Percentiles rank a stretch among this genome's conserved stretches.
Conservation (phyloP, 2,329 filamentous ascomycete species). For the Xylaria sp. region DNA sequence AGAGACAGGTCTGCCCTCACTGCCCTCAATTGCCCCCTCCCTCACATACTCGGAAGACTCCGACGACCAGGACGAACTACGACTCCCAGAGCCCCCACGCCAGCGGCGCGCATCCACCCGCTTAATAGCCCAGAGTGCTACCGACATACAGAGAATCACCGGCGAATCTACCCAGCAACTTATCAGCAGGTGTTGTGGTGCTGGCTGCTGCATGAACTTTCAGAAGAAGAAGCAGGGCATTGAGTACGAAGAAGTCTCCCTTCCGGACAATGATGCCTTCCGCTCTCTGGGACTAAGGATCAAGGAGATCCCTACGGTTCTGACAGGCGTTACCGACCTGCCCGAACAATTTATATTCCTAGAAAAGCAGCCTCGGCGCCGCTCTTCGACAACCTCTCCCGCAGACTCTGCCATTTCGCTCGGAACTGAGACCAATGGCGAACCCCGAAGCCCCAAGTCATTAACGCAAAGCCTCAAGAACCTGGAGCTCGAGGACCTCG, state of each 20-base stretch:
- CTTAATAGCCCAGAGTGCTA: slow-evolving; percentile 71
- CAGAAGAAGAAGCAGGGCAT: slow-evolving; percentile 58
- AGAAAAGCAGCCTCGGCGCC: slow-evolving; percentile 62
- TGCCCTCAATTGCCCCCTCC: slow-evolving; percentile 67
- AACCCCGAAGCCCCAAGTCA: slow-evolving; percentile 48
- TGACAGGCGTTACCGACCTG: slow-evolving; percentile 77
- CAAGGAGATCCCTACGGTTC: slow-evolving; percentile 75
- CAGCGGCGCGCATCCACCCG: slow-evolving; percentile 75
- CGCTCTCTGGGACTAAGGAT: slow-evolving; percentile 81
- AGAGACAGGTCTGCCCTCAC: slow-evolving; percentile 59
- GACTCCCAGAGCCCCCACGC: slow-evolving; percentile 58
- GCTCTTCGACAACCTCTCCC: slow-evolving; percentile 55
- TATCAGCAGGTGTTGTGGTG: slow-evolving; percentile 72
- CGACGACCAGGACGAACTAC: slow-evolving; percentile 66
- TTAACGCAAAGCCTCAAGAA: slow-evolving; percentile 43
- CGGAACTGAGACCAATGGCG: slow-evolving; percentile 53
- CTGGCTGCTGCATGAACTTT: slow-evolving; percentile 69
- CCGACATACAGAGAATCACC: slow-evolving; percentile 71
- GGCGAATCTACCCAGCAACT: slow-evolving; percentile 71
- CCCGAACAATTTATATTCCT: slow-evolving; percentile 82
- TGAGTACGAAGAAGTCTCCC: slow-evolving; percentile 63
- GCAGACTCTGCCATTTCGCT: slow-evolving; percentile 62
- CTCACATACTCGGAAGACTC: slow-evolving; percentile 72
- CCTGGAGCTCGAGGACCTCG: slow-evolving; percentile 57
- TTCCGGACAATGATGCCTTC: slow-evolving; percentile 88